Conservation (phyloP, 352 stramenopile species). For the Globisporangium cystogenes region DNA sequence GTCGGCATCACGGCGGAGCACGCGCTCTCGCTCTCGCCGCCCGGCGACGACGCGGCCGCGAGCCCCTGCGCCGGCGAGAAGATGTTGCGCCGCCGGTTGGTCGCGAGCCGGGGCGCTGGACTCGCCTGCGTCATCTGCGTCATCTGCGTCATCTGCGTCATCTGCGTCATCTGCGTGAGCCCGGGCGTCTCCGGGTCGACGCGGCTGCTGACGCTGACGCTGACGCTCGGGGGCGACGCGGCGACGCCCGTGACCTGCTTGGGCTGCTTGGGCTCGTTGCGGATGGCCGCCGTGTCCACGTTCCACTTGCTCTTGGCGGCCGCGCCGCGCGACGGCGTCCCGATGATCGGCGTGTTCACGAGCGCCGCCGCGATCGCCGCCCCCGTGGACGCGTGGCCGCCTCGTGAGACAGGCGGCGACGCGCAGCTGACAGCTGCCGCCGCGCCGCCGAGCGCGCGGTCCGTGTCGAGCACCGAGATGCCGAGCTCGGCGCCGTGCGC, state of each 20-base stretch:
- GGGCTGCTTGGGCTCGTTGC: slow-evolving; percentile 36
- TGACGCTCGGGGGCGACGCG: slow-evolving; percentile 3
- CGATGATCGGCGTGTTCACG: not conserved
- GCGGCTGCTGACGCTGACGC: not conserved
- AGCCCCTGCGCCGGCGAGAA: slow-evolving; percentile 3
- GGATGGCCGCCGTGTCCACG: slow-evolving; percentile 58
- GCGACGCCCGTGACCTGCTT: slow-evolving; percentile 10
- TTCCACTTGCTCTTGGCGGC: slow-evolving; percentile 68
- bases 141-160: slow-evolving; percentile 7
- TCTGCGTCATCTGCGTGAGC: slow-evolving; percentile 14
- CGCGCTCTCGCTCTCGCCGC: slow-evolving; percentile 1
- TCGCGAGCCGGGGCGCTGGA: not conserved
- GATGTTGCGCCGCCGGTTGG: slow-evolving; percentile 4
- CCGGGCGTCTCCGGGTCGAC: not conserved
- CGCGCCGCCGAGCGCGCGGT: slow-evolving; percentile 24
- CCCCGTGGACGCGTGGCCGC: not conserved
- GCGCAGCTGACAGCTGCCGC: slow-evolving; percentile 10
- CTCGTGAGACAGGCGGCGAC: not conserved
- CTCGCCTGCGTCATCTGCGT: not conserved
- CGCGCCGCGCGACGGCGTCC: slow-evolving; percentile 21
- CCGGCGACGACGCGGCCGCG: not conserved
- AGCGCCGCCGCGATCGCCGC: slow-evolving; percentile 9
- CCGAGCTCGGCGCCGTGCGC: slow-evolving; percentile 23
- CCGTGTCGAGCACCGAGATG: slow-evolving; percentile 27
- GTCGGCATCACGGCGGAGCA: slow-evolving; percentile 29